A percentile compares a stretch with the other conserved stretches of the same genome.
phyloP scores from a whole-genome alignment of 441 rosid species.

The Eruca vesicaria region DNA sequence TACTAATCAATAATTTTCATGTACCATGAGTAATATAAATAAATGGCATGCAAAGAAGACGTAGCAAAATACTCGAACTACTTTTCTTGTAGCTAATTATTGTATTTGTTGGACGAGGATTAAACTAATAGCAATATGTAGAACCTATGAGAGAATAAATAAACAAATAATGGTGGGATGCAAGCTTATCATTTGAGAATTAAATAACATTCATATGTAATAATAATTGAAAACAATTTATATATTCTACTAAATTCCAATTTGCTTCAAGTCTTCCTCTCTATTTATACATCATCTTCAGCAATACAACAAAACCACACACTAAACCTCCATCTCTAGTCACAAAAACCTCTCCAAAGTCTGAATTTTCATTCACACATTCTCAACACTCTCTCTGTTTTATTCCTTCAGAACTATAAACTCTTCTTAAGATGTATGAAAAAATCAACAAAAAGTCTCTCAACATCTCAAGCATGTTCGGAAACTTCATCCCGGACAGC shows the following conservation, averaged over 20 bases:
- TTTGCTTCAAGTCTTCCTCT: conserved; percentile 33
- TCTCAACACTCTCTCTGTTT: conserved; percentile 2
- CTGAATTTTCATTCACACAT: neutral
- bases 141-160: conserved; percentile 4
- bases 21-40: neutral
- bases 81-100: conserved; percentile 25
- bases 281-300: conserved; percentile 28
- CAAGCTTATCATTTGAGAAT: conserved; percentile 49
- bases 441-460: conserved; percentile 28
- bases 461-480: conserved; percentile 45
- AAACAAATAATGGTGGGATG: conserved; percentile 26
- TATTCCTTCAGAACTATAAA: conserved; percentile 8
- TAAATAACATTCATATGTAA: conserved; percentile 9
- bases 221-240: neutral
- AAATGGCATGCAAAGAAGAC: conserved; percentile 10
- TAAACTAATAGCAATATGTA: conserved; percentile 23
- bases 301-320: conserved; percentile 24
- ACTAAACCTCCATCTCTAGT: conserved; percentile 1
- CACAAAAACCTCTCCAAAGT: neutral
- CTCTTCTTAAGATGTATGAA: conserved; percentile 15
- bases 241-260: conserved; percentile 27
- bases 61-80: conserved; percentile 22
- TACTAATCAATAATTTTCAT: neutral
- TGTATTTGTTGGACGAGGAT: conserved; percentile 29
- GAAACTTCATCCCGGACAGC: conserved; percentile 7